A percentile compares a stretch with the other conserved stretches of the same genome.
These are phyloP conservation scores for Yarrowia osloensis DNA, from an alignment of 805 yeast genomes.

Conservation along the genomic window DNA sequence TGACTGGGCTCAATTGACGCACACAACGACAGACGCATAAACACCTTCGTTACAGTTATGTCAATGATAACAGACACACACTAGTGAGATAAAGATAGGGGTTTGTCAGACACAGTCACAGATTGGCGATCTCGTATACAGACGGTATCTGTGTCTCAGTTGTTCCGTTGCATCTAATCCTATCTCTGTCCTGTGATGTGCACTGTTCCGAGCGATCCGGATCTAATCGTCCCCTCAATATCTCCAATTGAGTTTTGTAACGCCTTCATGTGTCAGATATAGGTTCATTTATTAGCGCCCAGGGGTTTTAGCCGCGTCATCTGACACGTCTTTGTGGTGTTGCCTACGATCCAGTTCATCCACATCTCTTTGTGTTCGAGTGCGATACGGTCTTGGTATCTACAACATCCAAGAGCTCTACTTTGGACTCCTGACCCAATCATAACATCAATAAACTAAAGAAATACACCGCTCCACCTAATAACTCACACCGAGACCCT, in stretches of 20 bases:
- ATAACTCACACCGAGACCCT: conserved; percentile 12
- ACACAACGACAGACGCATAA: too few relatives aligned
- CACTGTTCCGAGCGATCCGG: not conserved
- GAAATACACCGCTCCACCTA: not conserved
- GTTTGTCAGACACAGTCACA: not conserved
- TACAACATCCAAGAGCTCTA: too few relatives aligned
- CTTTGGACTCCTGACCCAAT: too few relatives aligned
- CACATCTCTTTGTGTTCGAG: not conserved
- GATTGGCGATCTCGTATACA: not conserved
- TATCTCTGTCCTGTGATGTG: too few relatives aligned
- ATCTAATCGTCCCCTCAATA: too few relatives aligned
- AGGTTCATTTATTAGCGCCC: not conserved
- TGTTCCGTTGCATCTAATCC: not conserved
- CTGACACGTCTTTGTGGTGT: not conserved
- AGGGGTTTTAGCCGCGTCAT: not conserved
- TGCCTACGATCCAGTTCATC: too few relatives aligned
- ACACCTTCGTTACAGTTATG: too few relatives aligned
- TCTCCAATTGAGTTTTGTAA: not conserved
- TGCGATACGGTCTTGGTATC: not conserved
- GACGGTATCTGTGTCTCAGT: too few relatives aligned
- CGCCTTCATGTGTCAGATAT: not conserved
- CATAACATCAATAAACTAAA: not conserved
- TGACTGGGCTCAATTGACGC: not conserved
- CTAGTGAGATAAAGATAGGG: not conserved
- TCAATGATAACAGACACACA: not conserved